Base-by-base conservation (phyloP, 129 eudicot genomes). In the carrot (Daucus carota) region DNA sequence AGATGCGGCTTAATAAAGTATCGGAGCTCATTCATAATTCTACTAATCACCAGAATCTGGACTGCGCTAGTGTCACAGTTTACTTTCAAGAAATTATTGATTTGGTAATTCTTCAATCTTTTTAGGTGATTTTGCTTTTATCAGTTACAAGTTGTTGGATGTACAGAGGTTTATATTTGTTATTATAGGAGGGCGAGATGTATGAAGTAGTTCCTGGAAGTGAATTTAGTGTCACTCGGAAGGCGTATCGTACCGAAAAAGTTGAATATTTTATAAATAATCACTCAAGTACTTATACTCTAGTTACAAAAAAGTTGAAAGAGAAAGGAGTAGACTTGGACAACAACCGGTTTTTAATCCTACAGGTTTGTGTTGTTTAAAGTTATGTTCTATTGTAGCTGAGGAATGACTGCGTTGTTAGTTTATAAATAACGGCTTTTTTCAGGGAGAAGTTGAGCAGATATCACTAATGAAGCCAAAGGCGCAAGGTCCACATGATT, bases 1-100 rank as follows among this genome's bases (percentile, higher is more conserved):
- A 94, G 98, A 94, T 94, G 98, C 89, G 98, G 24, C 92, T 94
- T 28, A 94, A 94, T 75, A 94, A 94, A 84, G 98, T 94, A 65
- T 94, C 98, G 2, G 98, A 94, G 90, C 93, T 94, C 69, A 94
- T 94, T 75, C 98, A 94, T 82, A 94, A 91, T 77, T 94, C 98
- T 6, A 94, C 96, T 0, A 94, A 94, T 68, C 97, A 93, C 78
- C 98, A 93, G 79, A 89, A 89, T 79, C 82, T 93, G 78, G 91
- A 93, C 36, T 90, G 93, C 62, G 97, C 98, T n/a, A 91, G 96
- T 31, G 98, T 93, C 41, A 89, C 98, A 0, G 98, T 93, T 73
- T 90, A 93, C 76, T 93, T 93, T 77, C 98, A 93, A 80, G 98
- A 93, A 80, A 93, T 93, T 65, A 78, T 89, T 74, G 98, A 93